phyloP scores from a whole-genome alignment of 2,329 filamentous ascomycete species.

The Myotisia sp. region DNA sequence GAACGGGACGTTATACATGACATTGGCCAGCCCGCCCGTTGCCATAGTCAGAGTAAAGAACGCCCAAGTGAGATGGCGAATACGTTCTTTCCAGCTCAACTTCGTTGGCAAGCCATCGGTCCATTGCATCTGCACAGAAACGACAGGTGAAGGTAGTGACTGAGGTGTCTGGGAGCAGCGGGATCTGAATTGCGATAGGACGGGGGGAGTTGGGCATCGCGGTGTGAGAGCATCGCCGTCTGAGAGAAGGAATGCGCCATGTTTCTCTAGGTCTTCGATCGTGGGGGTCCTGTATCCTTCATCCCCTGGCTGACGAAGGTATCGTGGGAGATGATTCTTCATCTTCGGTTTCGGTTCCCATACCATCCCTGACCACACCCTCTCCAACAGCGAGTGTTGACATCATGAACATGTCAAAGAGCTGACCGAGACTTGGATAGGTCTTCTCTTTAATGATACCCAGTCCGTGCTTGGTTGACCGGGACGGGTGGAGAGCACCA shows the following conservation, averaged over 20 bases:
- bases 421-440: too few relatives aligned
- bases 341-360: too few relatives aligned
- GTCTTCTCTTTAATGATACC: too few relatives aligned
- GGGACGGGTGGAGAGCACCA: too few relatives aligned
- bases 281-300: slow-evolving; percentile 34
- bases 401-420: too few relatives aligned
- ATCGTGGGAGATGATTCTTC: slow-evolving; percentile 19
- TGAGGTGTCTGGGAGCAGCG: slow-evolving; percentile 1
- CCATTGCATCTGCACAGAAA: too few relatives aligned
- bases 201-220: slow-evolving; percentile 5
- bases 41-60: slow-evolving; percentile 62
- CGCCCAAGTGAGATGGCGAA: slow-evolving; percentile 57
- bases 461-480: too few relatives aligned
- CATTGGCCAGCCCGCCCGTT: slow-evolving; percentile 47
- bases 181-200: slow-evolving; percentile 7
- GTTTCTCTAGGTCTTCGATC: slow-evolving; percentile 28
- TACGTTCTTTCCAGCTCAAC: slow-evolving; percentile 39
- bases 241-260: slow-evolving; percentile 6
- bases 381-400: too few relatives aligned
- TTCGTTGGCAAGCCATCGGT: slow-evolving; percentile 13
- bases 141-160: slow-evolving; percentile 6
- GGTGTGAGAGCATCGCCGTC: background rate
- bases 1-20: slow-evolving; percentile 30
- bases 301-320: slow-evolving; percentile 26
- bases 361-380: too few relatives aligned